A percentile compares a stretch with the other conserved stretches of the same genome.
Evolutionary conservation across 2,329 filamentous ascomycete genomes (phyloP).

Genomic region (Colletotrichum echinochloae): DNA sequence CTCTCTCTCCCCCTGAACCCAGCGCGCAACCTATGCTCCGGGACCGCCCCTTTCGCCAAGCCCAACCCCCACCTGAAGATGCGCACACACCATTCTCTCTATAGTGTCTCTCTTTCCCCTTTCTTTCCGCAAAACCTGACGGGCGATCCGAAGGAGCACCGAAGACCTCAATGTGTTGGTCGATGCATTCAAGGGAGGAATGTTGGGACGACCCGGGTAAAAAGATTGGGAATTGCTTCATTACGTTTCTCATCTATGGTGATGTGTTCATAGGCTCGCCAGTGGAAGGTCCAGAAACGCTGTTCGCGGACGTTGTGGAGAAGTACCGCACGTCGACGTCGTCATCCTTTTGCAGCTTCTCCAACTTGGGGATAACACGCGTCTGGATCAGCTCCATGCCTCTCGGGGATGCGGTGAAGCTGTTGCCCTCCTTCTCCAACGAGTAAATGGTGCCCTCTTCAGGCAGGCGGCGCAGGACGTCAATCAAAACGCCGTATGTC

Average conservation of each 20-base stretch:
- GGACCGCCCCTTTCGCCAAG: neutral
- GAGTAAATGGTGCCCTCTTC: constrained; percentile 88
- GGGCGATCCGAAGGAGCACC: constrained; percentile 23
- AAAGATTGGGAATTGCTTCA: constrained; percentile 65
- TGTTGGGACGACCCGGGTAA: constrained; percentile 24
- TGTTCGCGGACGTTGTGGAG: constrained; percentile 86
- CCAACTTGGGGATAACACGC: constrained; percentile 87
- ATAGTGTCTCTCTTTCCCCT: constrained; percentile 16
- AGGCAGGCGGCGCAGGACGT: constrained; percentile 90
- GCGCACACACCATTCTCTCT: constrained; percentile 10
- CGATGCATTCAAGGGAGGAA: constrained; percentile 31
- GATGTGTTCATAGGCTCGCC: constrained; percentile 75
- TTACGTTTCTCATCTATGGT: constrained; percentile 67
- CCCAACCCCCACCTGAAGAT: constrained; percentile 7
- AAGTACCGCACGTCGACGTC: constrained; percentile 99
- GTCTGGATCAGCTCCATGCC: constrained; percentile 86
- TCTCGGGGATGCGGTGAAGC: constrained; percentile 73
- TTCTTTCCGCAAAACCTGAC: constrained; percentile 18
- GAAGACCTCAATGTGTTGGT: constrained; percentile 21
- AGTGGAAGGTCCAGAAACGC: constrained; percentile 60
- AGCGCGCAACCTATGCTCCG: constrained; percentile 10
- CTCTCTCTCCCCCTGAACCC: constrained; percentile 1
- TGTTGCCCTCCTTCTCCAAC: constrained; percentile 80
- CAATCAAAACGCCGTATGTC: constrained; percentile 91
- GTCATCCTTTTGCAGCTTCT: constrained; percentile 96